Evolutionary conservation across 2,329 filamentous ascomycete species (phyloP).

Genomic region (Claviceps cyperi): DNA sequence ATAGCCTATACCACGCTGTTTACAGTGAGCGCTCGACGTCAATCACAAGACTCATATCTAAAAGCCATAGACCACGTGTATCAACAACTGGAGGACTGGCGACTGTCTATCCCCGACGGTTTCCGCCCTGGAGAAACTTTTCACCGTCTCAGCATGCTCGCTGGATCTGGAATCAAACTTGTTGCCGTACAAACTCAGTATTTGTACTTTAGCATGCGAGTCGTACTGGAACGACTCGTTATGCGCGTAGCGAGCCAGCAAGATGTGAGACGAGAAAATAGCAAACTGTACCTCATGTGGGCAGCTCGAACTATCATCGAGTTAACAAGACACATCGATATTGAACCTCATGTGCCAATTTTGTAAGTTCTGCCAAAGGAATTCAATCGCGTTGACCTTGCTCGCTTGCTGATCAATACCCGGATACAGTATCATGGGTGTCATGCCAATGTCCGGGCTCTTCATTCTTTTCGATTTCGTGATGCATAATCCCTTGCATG

Average conservation of each 20-base stretch:
- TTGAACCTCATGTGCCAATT: constrained; percentile 17
- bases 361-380: constrained; percentile 13
- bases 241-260: constrained; percentile 13
- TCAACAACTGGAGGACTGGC: constrained; percentile 18
- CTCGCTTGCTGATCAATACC: background rate
- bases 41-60: constrained; percentile 7
- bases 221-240: constrained; percentile 17
- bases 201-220: constrained; percentile 16
- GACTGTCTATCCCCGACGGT: constrained; percentile 13
- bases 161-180: constrained; percentile 7
- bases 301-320: constrained; percentile 19
- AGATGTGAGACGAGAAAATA: constrained; percentile 7
- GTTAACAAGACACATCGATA: constrained; percentile 19
- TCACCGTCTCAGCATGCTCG: constrained; percentile 7
- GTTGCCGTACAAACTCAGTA: constrained; percentile 15
- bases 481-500: constrained; percentile 11
- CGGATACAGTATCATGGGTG: constrained; percentile 6
- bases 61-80: constrained; percentile 12
- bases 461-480: constrained; percentile 13
- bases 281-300: constrained; percentile 15
- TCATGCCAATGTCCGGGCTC: constrained; percentile 9
- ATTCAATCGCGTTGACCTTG: background rate
- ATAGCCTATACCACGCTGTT: constrained; percentile 20
- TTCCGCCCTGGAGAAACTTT: constrained; percentile 17
- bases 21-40: constrained; percentile 18